Base-by-base conservation (phyloP, 208 protist species). In the Trichomonas gallinae region DNA sequence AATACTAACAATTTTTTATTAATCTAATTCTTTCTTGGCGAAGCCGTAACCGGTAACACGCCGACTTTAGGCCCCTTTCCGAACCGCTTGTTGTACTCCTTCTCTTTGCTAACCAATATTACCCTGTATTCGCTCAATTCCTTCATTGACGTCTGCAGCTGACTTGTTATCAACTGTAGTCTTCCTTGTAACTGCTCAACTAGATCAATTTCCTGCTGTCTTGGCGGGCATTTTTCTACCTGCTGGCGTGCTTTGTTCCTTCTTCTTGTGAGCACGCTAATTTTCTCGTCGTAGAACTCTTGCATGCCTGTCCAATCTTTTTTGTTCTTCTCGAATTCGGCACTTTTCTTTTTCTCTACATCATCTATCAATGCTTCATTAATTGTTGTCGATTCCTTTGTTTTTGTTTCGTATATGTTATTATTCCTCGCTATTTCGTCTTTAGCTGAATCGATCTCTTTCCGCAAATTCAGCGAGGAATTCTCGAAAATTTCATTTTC, bases 71-170 rank as follows among this genome's bases (percentile, higher is more conserved):
- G 87, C 34, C 87, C 26, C n/a, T 48, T 48, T 48, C 87, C 87
- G 44, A 93, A 93, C 38, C 87, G 0, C 38, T 93, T 42, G n/a
- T 93, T 93, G 38, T 93, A 93, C 51, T 93, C 87, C 51, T 93
- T 93, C 36, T 93, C 87, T 93, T 93, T 42, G 8, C 45, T 93
- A 8, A 93, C 44, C 3, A 93, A 51, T 8, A 93, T 51, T 17
- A n/a, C 36, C 51, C 36, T 93, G 17, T 93, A 93, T 51, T 93
- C 87, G 11, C 17, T 58, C 2, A 40, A 34, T 44, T 93, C 36
- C 51, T 93, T 93, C 26, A 93, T 40, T 48, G 40, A 34, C 36
- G 44, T 34, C 15, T 93, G 23, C n/a, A 93, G 15, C 36, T 93
- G 87, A 48, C 2, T 51, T 34, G 40, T 93, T 8, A 23, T 93